A percentile compares a stretch with the other conserved stretches of the same genome.
Conservation (phyloP, 1,284 basidiomycete genomes). For the Boletus nobilissimus region DNA sequence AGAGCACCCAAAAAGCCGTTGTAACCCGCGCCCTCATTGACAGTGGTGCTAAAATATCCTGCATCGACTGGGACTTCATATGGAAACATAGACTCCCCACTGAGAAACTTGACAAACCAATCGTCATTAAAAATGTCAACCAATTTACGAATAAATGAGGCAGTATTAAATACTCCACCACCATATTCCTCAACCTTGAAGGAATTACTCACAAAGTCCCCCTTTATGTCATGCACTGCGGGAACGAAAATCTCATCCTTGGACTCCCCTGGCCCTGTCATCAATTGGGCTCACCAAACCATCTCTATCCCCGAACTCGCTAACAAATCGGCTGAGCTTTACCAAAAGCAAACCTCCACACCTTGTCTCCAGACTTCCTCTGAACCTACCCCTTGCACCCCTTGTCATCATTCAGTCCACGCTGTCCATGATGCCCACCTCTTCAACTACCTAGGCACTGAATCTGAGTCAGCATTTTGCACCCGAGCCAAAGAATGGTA, state of each 20-base stretch:
- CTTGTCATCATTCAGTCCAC: too few species aligned
- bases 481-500: too few species aligned
- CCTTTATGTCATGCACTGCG: background rate
- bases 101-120: too few species aligned
- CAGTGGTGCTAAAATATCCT: too few species aligned
- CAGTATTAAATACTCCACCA: background rate
- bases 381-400: background rate
- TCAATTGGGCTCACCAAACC: background rate
- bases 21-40: too few species aligned
- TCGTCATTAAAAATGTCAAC: too few species aligned
- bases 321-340: background rate
- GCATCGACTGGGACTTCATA: too few species aligned
- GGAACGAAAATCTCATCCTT: background rate
- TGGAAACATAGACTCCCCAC: too few species aligned
- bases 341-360: background rate
- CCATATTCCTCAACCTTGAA: background rate
- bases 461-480: background rate
- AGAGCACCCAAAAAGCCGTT: too few species aligned
- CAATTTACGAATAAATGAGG: background rate
- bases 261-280: background rate
- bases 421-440: background rate
- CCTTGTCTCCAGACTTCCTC: background rate
- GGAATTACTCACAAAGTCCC: background rate
- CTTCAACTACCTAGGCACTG: background rate
- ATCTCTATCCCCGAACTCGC: background rate